Evolutionary conservation across 176 grass and related monocot genomes (phyloP).

Genomic region (Urochloa ruziziensis): DNA sequence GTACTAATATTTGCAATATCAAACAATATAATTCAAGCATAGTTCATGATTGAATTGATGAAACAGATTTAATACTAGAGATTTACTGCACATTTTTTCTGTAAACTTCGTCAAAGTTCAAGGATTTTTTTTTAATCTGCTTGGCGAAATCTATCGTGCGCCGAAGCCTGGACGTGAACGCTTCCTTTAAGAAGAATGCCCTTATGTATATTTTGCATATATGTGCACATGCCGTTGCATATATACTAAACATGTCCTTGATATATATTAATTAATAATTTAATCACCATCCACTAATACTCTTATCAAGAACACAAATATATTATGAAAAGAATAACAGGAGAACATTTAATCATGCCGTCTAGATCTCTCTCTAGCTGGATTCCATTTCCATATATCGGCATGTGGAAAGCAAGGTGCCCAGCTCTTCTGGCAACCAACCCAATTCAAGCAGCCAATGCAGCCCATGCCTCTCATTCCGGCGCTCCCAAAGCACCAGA

Average conservation of each 20-base stretch:
- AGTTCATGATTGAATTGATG: no score
- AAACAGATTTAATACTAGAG: no score
- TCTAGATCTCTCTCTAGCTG: not conserved
- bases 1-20: no score
- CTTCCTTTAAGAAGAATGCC: not conserved
- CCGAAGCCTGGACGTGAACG: not conserved
- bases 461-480: not conserved
- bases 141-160: no score
- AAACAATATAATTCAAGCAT: no score
- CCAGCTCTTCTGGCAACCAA: not conserved
- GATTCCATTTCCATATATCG: slow-evolving; percentile 6
- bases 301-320: not conserved
- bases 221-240: not conserved
- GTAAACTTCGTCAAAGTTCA: no score
- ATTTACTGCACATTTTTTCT: no score
- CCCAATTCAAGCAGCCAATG: not conserved
- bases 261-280: not conserved
- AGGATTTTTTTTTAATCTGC: no score
- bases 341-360: not conserved
- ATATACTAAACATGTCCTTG: not conserved
- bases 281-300: not conserved
- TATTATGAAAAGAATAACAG: not conserved
- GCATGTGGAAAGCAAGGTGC: slow-evolving; percentile 31
- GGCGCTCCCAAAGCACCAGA: not conserved
- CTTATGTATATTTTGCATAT: not conserved